A percentile compares a stretch with the other conserved stretches of the same genome.
Conservation (phyloP, 2,329 filamentous ascomycete genomes). For the Alternaria sp. region DNA sequence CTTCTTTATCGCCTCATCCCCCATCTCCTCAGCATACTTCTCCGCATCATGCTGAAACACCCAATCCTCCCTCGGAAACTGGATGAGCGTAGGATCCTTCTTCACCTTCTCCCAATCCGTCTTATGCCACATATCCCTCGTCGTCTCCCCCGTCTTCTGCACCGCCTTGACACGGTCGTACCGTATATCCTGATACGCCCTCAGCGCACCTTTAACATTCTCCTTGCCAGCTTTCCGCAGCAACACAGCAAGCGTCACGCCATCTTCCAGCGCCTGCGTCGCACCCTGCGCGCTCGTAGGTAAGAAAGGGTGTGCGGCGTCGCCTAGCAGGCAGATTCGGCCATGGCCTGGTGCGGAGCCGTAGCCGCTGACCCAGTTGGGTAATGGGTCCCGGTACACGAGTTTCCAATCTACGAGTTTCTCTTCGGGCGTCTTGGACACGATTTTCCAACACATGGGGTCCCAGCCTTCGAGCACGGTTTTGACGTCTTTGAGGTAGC, state of each 20-base stretch:
- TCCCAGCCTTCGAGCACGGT: constrained; percentile 46
- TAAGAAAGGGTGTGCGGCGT: constrained; percentile 64
- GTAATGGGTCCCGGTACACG: constrained; percentile 62
- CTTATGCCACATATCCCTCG: constrained; percentile 47
- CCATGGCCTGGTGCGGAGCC: constrained; percentile 47
- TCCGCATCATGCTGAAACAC: constrained; percentile 45
- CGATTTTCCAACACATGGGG: constrained; percentile 44
- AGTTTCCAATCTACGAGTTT: constrained; percentile 63
- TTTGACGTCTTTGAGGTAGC: constrained; percentile 44
- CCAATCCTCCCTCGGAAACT: constrained; percentile 46
- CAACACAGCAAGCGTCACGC: constrained; percentile 40
- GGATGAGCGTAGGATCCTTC: constrained; percentile 38
- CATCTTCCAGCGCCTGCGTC: constrained; percentile 63
- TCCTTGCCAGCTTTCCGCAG: constrained; percentile 38
- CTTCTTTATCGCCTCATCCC: constrained; percentile 38
- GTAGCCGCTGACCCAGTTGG: constrained; percentile 61
- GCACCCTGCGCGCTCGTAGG: constrained; percentile 64
- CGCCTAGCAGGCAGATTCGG: constrained; percentile 61
- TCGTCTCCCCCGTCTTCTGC: constrained; percentile 48
- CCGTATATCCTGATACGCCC: constrained; percentile 46
- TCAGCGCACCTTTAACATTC: constrained; percentile 39
- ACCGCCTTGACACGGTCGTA: constrained; percentile 46
- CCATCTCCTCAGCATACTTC: constrained; percentile 40
- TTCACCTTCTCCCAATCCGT: constrained; percentile 48
- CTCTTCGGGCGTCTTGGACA: constrained; percentile 47